Base-by-base conservation (phyloP, 768 basidiomycete species). In the Galerina sulciceps region DNA sequence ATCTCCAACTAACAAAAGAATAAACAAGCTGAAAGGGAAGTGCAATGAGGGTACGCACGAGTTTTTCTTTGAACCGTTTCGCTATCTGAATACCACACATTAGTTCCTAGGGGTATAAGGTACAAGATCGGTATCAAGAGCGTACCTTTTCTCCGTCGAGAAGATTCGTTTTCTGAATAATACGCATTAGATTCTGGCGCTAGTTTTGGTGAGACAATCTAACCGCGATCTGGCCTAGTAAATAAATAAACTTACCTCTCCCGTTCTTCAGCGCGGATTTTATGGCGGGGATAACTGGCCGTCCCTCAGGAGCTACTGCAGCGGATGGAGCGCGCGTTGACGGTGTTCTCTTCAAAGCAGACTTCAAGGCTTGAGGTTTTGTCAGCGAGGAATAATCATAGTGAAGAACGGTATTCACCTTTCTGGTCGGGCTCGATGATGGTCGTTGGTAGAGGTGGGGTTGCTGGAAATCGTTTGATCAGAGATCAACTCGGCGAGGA, bases 261-360 rank as follows among this genome's bases (percentile, higher is more conserved):
- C 36, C 55, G 34, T 65, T 65, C 48, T 70, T 70, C 60, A 70
- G 37, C 22, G 62, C 65, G 3, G 69, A 64, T 52, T 70, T 68
- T 43, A 65, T 40, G n/a, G 60, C 54, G 14, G 50, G 56, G 5
- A 8, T n/a, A n/a, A n/a, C n/a, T n/a, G n/a, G n/a, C n/a, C n/a
- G n/a, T n/a, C n/a, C 26, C 26, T 31, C 26, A 31, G 26, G 5
- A 31, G 2, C 26, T 31, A 31, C 26, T 1, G 26, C 26, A 31
- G 26, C 26, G 26, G 26, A 31, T 31, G 26, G 26, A 31, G 26
- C 26, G 26, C 26, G 26, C 8, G 44, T 48, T 14, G 53, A 36
- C 42, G 52, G 22, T 3, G 59, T 47, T 46, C 60, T 64, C 53
- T 64, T 66, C 44, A 66, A 18, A 17, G 65, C 65, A 26, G 65